Evolutionary conservation across 768 basidiomycete species (phyloP).

Genomic region (Fomitopsis serialis): DNA sequence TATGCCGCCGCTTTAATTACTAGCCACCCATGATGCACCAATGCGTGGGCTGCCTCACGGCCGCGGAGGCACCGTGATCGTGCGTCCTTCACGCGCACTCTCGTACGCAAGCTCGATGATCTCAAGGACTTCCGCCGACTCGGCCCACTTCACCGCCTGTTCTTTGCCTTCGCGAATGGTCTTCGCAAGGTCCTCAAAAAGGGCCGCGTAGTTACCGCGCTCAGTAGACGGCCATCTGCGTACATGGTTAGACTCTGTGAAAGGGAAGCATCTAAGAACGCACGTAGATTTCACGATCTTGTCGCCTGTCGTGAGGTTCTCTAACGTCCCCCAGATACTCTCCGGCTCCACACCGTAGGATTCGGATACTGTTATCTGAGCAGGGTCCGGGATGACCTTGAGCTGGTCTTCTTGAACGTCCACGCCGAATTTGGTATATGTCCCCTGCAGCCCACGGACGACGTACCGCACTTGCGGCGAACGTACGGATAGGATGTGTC

Average conservation of each 20-base stretch:
- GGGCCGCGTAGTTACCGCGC: constrained; percentile 50
- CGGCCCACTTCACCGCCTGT: constrained; percentile 64
- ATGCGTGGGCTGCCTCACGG: neutral
- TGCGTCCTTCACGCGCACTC: constrained; percentile 58
- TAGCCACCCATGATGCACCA: no score
- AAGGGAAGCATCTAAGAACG: constrained; percentile 18
- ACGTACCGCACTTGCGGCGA: constrained; percentile 64
- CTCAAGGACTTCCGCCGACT: constrained; percentile 67
- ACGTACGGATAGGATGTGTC: constrained; percentile 63
- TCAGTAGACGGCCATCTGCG: constrained; percentile 59
- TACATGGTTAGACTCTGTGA: constrained; percentile 1
- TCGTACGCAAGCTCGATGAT: constrained; percentile 70
- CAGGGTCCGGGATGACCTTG: constrained; percentile 45
- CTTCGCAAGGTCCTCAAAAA: constrained; percentile 63
- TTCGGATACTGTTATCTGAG: constrained; percentile 34
- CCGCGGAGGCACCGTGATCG: constrained; percentile 28
- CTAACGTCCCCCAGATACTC: constrained; percentile 55
- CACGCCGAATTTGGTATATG: constrained; percentile 69
- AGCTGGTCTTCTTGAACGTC: constrained; percentile 80
- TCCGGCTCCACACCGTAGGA: constrained; percentile 60
- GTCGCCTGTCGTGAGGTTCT: constrained; percentile 47
- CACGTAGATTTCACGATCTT: constrained; percentile 27
- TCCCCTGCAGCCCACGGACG: constrained; percentile 67
- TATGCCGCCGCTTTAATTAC: no score
- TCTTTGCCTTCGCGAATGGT: constrained; percentile 52